Percentiles rank a stretch among this genome's conserved stretches.
Evolutionary conservation across 1,284 basidiomycete species (phyloP).

Genomic region (Irpex rosettiformis): DNA sequence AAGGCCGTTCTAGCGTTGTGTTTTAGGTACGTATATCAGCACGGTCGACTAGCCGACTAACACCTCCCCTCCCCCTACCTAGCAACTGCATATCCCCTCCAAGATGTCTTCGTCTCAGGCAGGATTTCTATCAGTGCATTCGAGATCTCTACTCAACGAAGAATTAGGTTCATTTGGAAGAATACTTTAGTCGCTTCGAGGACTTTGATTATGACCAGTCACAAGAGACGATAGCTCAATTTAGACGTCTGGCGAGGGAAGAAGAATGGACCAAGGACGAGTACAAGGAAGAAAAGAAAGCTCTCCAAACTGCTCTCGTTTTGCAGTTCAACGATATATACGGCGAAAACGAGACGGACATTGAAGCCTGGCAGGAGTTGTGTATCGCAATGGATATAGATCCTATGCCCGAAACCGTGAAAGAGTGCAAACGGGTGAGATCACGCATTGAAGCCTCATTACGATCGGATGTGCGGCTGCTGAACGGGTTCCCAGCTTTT

Average conservation of each 20-base stretch:
- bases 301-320: conserved; percentile 25
- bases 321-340: conserved; percentile 33
- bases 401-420: conserved; percentile 14
- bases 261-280: not conserved
- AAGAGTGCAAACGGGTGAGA: not conserved
- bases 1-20: not conserved
- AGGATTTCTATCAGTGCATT: not conserved
- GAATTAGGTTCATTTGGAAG: not conserved
- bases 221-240: not conserved
- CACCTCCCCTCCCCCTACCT: not conserved
- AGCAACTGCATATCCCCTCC: not conserved
- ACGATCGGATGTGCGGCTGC: not conserved
- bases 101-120: not conserved
- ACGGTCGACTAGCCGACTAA: no score
- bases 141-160: not conserved
- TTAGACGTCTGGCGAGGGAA: not conserved
- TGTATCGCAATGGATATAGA: conserved; percentile 21
- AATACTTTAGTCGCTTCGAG: not conserved
- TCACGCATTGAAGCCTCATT: not conserved
- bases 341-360: conserved; percentile 28
- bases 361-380: conserved; percentile 30
- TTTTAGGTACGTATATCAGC: not conserved
- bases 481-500: not conserved
- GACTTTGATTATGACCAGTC: not conserved
- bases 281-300: not conserved